phyloP scores from a whole-genome alignment of 2,329 filamentous ascomycete species.

The Parasarocladium wereldwijsianum region DNA sequence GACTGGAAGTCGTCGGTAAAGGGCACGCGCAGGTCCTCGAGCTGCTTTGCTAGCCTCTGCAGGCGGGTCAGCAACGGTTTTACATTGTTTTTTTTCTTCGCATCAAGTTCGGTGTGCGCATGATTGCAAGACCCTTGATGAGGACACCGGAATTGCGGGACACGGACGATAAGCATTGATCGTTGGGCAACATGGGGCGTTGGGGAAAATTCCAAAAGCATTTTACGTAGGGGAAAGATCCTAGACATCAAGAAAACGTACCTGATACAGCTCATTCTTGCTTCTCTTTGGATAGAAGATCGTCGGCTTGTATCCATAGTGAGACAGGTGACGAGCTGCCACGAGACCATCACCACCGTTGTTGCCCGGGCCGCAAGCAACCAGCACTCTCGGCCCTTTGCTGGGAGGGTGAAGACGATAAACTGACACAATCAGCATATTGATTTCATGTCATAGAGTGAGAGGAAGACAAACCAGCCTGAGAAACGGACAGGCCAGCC shows the following conservation, averaged over 20 bases:
- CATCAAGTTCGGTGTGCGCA: no score
- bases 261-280: constrained; percentile 81
- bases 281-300: constrained; percentile 89
- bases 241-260: constrained; percentile 19
- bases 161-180: no score
- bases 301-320: constrained; percentile 81
- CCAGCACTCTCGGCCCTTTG: constrained; percentile 57
- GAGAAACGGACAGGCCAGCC: constrained; percentile 81
- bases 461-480: constrained; percentile 49
- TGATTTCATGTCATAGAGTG: no score
- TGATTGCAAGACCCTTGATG: no score
- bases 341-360: constrained; percentile 85
- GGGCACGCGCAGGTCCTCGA: constrained; percentile 67
- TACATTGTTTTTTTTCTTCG: no score
- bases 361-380: constrained; percentile 81
- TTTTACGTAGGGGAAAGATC: no score
- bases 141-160: no score
- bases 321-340: constrained; percentile 76
- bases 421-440: constrained; percentile 33
- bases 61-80: constrained; percentile 14
- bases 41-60: constrained; percentile 69
- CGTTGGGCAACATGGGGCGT: no score
- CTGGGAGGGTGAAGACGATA: constrained; percentile 68
- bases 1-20: constrained; percentile 68
- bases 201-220: no score